Evolutionary conservation across 2,329 filamentous ascomycete species (phyloP), one percentile per base, ranked within the genome.

Genomic region (Paracoccidioides lutzii): DNA sequence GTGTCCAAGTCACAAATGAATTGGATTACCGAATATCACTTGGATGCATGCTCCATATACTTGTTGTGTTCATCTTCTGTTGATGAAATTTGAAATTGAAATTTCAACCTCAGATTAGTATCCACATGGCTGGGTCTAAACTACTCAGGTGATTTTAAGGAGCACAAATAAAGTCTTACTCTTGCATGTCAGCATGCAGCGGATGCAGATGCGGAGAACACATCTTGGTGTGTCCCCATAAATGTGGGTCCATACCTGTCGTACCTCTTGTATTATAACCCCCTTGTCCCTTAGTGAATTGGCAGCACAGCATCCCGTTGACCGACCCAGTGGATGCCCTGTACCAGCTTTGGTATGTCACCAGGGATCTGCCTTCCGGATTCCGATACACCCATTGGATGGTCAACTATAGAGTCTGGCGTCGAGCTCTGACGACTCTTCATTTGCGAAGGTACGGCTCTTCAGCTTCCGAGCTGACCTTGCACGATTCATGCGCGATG

Each of bases 61-160:
- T 9, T 32, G 10, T 32, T 37, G 37, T 42, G 50, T 33, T 53
- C 22, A 45, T 42, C 40, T 14, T 15, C n/a, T 62, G 42, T 55
- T 59, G 22, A 22, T 60, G 59, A 68, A 72, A 66, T 69, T 72
- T 69, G 61, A 64, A 69, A 67, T 71, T 71, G 67, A 61, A 70
- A 69, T 71, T 59, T 56, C 48, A 57, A 64, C 66, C 69, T 66
- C 66, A 66, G 66, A 65, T 69, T 63, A 62, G 63, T 56, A 61
- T 66, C 68, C 71, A 69, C 61, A 58, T 62, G 60, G 61, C 60
- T 64, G 70, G 70, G 67, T 65, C 63, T 60, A 57, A 65, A 58
- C 61, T 60, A 63, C 55, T 73, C 70, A 67, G 69, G 69, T 73
- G 71, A 71, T 66, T 61, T 58, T 60, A 64, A 48, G 28, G 37